Base-by-base conservation (phyloP, 352 stramenopile species). In the Phytophthora lateralis region DNA sequence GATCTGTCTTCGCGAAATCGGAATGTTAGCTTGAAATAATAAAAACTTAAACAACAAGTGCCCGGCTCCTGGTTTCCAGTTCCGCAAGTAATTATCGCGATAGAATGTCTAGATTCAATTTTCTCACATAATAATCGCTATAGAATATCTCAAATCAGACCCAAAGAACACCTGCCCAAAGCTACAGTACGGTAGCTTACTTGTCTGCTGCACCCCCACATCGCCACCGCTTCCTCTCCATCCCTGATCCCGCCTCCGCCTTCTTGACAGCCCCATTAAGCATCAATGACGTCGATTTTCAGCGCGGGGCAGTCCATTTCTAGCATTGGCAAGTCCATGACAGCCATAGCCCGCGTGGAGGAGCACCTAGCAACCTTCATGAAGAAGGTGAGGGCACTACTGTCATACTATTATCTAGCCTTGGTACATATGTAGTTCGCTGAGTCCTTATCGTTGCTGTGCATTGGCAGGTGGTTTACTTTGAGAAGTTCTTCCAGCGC, bases 291-390 rank as follows among this genome's bases (percentile, higher is more conserved):
- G 47, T 80, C 63, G 10, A 88, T 88, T 66, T 92, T 94, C 66
- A 87, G 85, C n/a, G 78, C 86, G 60, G 89, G 80, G 34, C 85
- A 94, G 69, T 92, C 85, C 53, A 75, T 94, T 55, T 88, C 85
- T 30, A 90, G 79, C 70, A 91, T 94, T 66, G 85, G 80, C 78
- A 94, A 94, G 75, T 91, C 82, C 54, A 87, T 94, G 66, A 78
- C 85, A 44, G 82, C 81, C 56, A 91, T 94, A 45, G 71, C 89
- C 24, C 76, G 82, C 9, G 75, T 94, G 54, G 79, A 94, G 47
- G 72, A 85, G 30, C 87, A 94, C 43, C 66, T 94, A 24, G 76
- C 80, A n/a, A 91, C 76, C 3, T 94, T 94, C 58, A 94, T 94
- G 82, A 90, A 91, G 67, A 94, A 94, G 66, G 85, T 89, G 10